Percentiles rank a stretch among this genome's conserved stretches.
phyloP scores from a whole-genome alignment of 1,139 yeast genomes.

The Yamadazyma sp. region DNA sequence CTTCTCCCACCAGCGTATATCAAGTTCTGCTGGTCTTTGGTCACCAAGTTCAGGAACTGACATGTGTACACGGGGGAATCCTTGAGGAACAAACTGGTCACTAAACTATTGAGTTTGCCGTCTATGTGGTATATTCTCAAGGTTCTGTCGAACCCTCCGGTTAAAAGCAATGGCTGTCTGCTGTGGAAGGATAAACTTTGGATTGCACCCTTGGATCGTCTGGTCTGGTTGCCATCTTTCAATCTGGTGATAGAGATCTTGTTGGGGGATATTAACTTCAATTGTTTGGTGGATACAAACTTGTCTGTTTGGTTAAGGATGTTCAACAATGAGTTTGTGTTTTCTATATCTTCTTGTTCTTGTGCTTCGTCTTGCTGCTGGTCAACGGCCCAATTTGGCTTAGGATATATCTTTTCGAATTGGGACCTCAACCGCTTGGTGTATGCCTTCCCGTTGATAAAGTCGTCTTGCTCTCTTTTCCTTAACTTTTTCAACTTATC shows the following conservation, averaged over 20 bases:
- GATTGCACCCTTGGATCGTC: constrained; percentile 71
- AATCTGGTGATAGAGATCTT: constrained; percentile 74
- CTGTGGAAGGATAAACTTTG: constrained; percentile 87
- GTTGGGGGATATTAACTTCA: constrained; percentile 67
- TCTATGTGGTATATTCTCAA: constrained; percentile 86
- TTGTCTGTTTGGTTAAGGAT: constrained; percentile 60
- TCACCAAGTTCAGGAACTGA: constrained; percentile 48
- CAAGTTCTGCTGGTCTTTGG: constrained; percentile 45
- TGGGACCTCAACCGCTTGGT: constrained; percentile 74
- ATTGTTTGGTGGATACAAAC: constrained; percentile 50
- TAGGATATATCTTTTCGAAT: constrained; percentile 83
- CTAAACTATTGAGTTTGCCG: constrained; percentile 80
- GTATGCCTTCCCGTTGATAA: constrained; percentile 66
- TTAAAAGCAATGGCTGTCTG: constrained; percentile 74
- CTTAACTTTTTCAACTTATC: constrained; percentile 75
- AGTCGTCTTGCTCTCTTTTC: constrained; percentile 56
- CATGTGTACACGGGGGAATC: constrained; percentile 83
- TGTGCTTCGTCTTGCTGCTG: constrained; percentile 24
- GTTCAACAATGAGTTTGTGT: constrained; percentile 54
- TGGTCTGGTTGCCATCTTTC: constrained; percentile 79
- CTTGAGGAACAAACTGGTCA: constrained; percentile 76
- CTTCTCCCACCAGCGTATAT: constrained; percentile 91
- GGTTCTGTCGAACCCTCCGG: constrained; percentile 93
- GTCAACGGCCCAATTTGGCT: constrained; percentile 80
- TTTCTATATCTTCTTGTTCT: constrained; percentile 5